Conservation (phyloP, 768 basidiomycete genomes). For the Hemileccinum impolitum region DNA sequence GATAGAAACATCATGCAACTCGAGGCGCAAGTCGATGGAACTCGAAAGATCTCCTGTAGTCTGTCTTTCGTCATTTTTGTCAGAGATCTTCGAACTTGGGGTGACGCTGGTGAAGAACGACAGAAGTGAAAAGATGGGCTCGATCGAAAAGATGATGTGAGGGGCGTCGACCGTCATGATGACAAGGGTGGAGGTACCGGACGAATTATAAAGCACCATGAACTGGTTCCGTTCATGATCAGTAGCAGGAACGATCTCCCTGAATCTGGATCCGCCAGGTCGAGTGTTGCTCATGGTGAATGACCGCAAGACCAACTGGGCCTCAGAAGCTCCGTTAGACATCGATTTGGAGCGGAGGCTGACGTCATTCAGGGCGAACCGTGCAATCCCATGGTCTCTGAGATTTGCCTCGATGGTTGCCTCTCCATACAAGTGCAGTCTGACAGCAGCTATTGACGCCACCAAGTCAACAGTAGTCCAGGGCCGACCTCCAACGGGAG, state of each 20-base stretch:
- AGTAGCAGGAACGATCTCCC: conserved; percentile 93
- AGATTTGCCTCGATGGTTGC: conserved; percentile 57
- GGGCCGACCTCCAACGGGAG: conserved; percentile 26
- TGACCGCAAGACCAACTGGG: conserved; percentile 84
- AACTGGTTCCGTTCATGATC: conserved; percentile 87
- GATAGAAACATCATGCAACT: conserved; percentile 87
- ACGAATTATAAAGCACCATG: conserved; percentile 84
- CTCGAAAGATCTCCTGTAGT: conserved; percentile 12
- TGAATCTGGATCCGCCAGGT: conserved; percentile 77
- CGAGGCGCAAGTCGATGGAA: conserved; percentile 66
- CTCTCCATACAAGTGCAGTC: conserved; percentile 78
- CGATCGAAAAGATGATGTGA: conserved; percentile 85
- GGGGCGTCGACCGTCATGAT: conserved; percentile 91
- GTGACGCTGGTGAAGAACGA: conserved; percentile 75
- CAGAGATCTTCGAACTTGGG: conserved; percentile 16
- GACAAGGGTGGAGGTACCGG: conserved; percentile 65
- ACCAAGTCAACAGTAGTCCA: conserved; percentile 74
- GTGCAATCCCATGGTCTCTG: conserved; percentile 77
- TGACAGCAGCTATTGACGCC: conserved; percentile 66
- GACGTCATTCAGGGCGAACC: conserved; percentile 80
- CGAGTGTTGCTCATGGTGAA: conserved; percentile 90
- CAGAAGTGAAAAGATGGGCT: conserved; percentile 85
- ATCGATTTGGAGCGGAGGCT: conserved; percentile 77
- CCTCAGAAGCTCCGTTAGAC: conserved; percentile 80
- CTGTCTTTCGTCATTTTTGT: conserved; percentile 13